Evolutionary conservation across 1,284 basidiomycete genomes (phyloP), one percentile per base, ranked within the genome.

Genomic region (Cutaneotrichosporon sp.): DNA sequence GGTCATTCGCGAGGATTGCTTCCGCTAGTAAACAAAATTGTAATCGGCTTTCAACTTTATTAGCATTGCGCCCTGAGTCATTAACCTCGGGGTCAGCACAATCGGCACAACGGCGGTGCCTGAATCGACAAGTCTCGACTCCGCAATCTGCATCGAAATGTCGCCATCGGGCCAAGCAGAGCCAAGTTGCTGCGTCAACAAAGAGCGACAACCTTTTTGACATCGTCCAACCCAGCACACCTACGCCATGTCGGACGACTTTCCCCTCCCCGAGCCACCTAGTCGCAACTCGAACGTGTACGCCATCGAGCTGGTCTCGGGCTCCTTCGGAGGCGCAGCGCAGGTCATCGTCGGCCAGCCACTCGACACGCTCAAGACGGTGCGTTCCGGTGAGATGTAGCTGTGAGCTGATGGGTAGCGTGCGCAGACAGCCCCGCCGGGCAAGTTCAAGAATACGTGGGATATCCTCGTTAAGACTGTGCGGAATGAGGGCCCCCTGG

Each of bases 401-500:
- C 41, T 48, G 24, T 42, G 22, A 7, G 14, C 44, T 31, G 29
- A 31, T 14, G 14, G 14, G 29, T 14, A 75, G 57, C 64, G 79
- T 48, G 76, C 79, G 4, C 79, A 80, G 64, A 77, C 77, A 7
- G 76, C 78, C 2, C 70, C 75, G 1, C 61, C 54, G 22, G 75
- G 74, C 16, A 67, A 73, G 51, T 79, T 91, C 87, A 91, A 86
- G 80, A 91, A 91, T 5, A 90, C 92, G 0, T 85, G 90, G 82
- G 91, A 96, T 67, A 90, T 96, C 55, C 75, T 91, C 9, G 63
- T 73, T 9, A 84, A 88, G 71, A 96, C 92, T 0, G 61, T 93
- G 33, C 75, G 82, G 55, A 93, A 89, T 54, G 92, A 96, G 70
- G 92, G 92, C 0, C 81, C 91, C 65, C 81, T 93, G 53, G 92